phyloP scores from a whole-genome alignment of 805 yeast species.

The Priceomyces castillae region DNA sequence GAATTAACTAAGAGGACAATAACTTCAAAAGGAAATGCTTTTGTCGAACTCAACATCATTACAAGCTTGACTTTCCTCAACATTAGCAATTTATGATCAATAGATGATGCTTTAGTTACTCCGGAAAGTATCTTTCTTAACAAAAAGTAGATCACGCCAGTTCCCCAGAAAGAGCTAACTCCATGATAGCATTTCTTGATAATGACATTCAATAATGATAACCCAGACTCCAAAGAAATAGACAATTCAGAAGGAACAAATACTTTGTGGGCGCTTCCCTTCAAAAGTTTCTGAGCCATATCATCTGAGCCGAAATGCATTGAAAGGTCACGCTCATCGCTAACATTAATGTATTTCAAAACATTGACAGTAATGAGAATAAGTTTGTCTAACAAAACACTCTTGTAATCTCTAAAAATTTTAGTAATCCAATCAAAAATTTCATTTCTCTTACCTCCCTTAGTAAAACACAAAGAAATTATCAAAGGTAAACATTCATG shows the following conservation, averaged over 20 bases:
- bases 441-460: constrained; percentile 34
- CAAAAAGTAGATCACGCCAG: constrained; percentile 35
- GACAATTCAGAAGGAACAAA: constrained; percentile 12
- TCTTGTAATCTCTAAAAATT: constrained; percentile 19
- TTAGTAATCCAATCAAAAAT: constrained; percentile 19
- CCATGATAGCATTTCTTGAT: constrained; percentile 19
- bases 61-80: constrained; percentile 40
- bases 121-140: constrained; percentile 28
- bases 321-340: constrained; percentile 19
- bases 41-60: constrained; percentile 20
- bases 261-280: background rate
- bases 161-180: constrained; percentile 30
- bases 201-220: constrained; percentile 23
- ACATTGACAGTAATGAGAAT: constrained; percentile 35
- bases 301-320: background rate
- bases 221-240: constrained; percentile 25
- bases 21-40: constrained; percentile 17
- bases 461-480: constrained; percentile 44
- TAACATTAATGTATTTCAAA: constrained; percentile 39
- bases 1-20: constrained; percentile 15
- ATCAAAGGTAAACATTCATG: constrained; percentile 34
- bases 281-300: background rate
- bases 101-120: constrained; percentile 17
- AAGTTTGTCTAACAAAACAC: constrained; percentile 22
- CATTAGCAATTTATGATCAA: constrained; percentile 18